Evolutionary conservation across 2,329 filamentous ascomycete genomes (phyloP), one percentile per base, ranked within the genome.

Genomic region (Trichoderma gracile): DNA sequence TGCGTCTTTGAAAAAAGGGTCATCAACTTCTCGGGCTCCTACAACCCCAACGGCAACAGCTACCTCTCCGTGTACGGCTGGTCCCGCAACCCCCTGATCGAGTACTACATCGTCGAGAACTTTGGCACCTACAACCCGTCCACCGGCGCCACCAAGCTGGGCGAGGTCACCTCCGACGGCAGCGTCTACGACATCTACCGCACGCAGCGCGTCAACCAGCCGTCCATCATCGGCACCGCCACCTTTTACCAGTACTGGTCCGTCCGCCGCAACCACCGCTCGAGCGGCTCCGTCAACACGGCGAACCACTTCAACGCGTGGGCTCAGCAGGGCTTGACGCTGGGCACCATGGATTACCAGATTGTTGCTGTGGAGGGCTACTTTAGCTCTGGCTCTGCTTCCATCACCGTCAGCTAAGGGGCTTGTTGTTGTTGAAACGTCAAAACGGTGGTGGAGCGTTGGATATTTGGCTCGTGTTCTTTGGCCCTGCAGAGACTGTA

Each of bases 241-340:
- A 62, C 59, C 59, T 62, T 62, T 43, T 62, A 62, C 59, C 59
- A 62, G 49, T 62, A 62, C 59, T 62, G 59, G 59, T 62, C 59
- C 14, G 49, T 62, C 40, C 59, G 59, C 27, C 59, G 59, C 59
- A 54, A 19, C 49, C 47, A 62, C 46, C 59, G 59, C 49, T 62
- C 59, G 47, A 62, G 59, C 59, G 59, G 59, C 40, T 62, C 59
- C n/a, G 59, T 62, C 59, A 62, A 33, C 27, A 42, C 40, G n/a
- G 59, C n/a, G 3, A 62, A 62, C 59, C 59, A 62, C 40, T 53
- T 62, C 49, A 62, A 62, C 19, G 59, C 59, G 1, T 62, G 59
- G 59, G 25, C 49, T 14, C 45, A 40, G 8, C 59, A 45, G 3
- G 59, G 59, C 5, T 12, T 62, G 38, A 62, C 47, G 10, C 17